These are phyloP conservation scores for Rusavskia elegans DNA, from an alignment of 495 filamentous ascomycete species.

Conservation along the genomic window DNA sequence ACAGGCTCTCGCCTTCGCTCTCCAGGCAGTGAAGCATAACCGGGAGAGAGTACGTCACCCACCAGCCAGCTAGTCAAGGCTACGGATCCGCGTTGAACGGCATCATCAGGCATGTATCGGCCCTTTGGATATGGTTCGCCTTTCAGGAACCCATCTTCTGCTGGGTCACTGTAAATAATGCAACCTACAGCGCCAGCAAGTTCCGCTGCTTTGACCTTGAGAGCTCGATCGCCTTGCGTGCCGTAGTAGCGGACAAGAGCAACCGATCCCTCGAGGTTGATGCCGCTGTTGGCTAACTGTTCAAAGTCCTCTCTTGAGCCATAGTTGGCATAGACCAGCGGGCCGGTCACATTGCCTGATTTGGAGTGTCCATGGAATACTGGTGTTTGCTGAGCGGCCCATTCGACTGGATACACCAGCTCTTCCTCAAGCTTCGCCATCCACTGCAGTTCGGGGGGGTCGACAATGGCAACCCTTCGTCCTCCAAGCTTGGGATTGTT, in stretches of 20 bases:
- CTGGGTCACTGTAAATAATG: slow-evolving; percentile 82
- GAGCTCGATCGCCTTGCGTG: slow-evolving; percentile 47
- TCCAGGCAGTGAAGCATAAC: slow-evolving; percentile 60
- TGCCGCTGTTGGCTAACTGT: slow-evolving; percentile 46
- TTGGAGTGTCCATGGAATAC: slow-evolving; percentile 84
- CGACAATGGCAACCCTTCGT: slow-evolving; percentile 66
- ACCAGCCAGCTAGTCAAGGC: slow-evolving; percentile 68
- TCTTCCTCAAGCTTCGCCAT: slow-evolving; percentile 75
- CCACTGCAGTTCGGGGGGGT: slow-evolving; percentile 55
- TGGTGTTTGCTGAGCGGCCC: slow-evolving; percentile 31
- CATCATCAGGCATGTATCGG: slow-evolving; percentile 59
- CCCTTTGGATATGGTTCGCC: slow-evolving; percentile 59
- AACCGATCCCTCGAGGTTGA: slow-evolving; percentile 66
- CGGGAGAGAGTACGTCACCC: slow-evolving; percentile 78
- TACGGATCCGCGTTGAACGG: slow-evolving; percentile 71
- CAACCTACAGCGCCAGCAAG: slow-evolving; percentile 69
- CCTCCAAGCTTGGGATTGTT: slow-evolving; percentile 75
- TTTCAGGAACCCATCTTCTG: slow-evolving; percentile 57
- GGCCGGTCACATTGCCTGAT: slow-evolving; percentile 77
- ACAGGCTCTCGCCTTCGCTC: slow-evolving; percentile 43
- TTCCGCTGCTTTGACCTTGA: slow-evolving; percentile 87
- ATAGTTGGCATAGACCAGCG: slow-evolving; percentile 88
- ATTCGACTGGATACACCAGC: slow-evolving; percentile 31
- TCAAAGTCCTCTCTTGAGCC: slow-evolving; percentile 74
- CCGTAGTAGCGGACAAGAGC: slow-evolving; percentile 71